Conservation (phyloP, 768 basidiomycete species). For the Podaxis rugospora region DNA sequence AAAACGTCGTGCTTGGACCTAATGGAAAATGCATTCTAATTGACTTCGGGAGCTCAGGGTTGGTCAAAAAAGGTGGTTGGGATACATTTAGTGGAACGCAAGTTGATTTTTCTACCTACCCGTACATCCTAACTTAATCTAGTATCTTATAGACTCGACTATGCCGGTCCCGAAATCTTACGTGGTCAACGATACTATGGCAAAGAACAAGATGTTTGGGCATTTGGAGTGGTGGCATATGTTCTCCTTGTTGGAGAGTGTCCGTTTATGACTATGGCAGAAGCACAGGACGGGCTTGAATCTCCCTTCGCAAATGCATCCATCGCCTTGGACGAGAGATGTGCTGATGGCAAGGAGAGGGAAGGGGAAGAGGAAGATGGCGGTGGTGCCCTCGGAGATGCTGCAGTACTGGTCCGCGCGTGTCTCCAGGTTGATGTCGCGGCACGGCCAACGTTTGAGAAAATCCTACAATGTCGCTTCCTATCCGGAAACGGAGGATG, state of each 20-base stretch:
- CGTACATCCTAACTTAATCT: slow-evolving; percentile 10
- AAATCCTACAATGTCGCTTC: slow-evolving; percentile 76
- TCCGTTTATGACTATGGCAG: slow-evolving; percentile 85
- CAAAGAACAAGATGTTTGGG: slow-evolving; percentile 98
- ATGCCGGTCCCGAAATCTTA: slow-evolving; percentile 94
- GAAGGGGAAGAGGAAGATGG: slow-evolving; percentile 81
- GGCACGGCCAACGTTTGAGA: slow-evolving; percentile 83
- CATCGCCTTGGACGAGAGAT: slow-evolving; percentile 76
- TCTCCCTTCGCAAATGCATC: slow-evolving; percentile 75
- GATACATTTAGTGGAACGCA: slow-evolving; percentile 92
- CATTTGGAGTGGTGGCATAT: slow-evolving; percentile 94
- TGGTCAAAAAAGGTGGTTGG: slow-evolving; percentile 82
- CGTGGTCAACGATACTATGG: slow-evolving; percentile 93
- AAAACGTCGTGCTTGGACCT: slow-evolving; percentile 85
- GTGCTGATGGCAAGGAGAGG: slow-evolving; percentile 64
- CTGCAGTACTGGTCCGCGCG: slow-evolving; percentile 74
- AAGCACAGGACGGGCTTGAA: slow-evolving; percentile 80
- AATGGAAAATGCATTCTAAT: slow-evolving; percentile 86
- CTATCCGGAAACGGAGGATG: slow-evolving; percentile 76
- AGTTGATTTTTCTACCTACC: slow-evolving; percentile 29
- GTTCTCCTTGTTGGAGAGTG: slow-evolving; percentile 92
- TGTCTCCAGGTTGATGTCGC: slow-evolving; percentile 79
- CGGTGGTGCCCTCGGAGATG: slow-evolving; percentile 81
- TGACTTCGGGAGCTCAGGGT: slow-evolving; percentile 92
- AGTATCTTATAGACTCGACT: slow-evolving; percentile 61